phyloP scores from a whole-genome alignment of 129 eudicot genomes.

The Saposhnikovia divaricata region DNA sequence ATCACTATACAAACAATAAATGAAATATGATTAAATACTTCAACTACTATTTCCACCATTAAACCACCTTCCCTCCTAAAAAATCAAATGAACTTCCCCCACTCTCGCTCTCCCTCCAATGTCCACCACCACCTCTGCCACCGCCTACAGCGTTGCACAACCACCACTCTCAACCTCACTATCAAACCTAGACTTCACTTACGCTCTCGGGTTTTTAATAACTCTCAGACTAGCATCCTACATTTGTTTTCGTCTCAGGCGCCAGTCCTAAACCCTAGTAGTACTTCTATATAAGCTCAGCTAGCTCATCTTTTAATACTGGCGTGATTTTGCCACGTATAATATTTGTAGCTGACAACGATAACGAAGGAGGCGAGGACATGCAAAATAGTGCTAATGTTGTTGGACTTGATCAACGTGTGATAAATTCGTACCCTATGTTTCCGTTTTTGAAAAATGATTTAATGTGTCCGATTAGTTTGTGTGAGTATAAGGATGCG shows the following conservation, averaged over 20 bases:
- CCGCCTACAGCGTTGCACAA: background rate
- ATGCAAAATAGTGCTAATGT: conserved; percentile 20
- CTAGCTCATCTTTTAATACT: conserved; percentile 16
- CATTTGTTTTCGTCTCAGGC: conserved; percentile 57
- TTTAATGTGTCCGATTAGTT: conserved; percentile 55
- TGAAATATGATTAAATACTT: conserved; percentile 45
- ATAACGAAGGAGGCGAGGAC: conserved; percentile 12
- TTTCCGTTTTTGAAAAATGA: conserved; percentile 36
- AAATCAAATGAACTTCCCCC: conserved; percentile 40
- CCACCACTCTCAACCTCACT: conserved; percentile 19
- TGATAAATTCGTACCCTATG: conserved; percentile 75
- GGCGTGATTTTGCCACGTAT: conserved; percentile 60
- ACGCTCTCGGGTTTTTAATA: conserved; percentile 70
- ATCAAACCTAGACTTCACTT: conserved; percentile 53
- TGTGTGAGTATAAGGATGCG: conserved; percentile 62
- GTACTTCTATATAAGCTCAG: background rate
- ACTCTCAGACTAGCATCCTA: conserved; percentile 58
- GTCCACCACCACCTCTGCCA: conserved; percentile 45
- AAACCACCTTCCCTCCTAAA: conserved; percentile 21
- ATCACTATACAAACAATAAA: conserved; percentile 16
- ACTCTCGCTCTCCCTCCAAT: conserved; percentile 29
- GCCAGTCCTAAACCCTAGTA: conserved; percentile 22
- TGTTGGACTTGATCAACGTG: conserved; percentile 57
- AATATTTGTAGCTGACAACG: conserved; percentile 67
- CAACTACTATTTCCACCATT: conserved; percentile 56